phyloP scores from a whole-genome alignment of 768 basidiomycete genomes.

The Aureoboletus auriporus region DNA sequence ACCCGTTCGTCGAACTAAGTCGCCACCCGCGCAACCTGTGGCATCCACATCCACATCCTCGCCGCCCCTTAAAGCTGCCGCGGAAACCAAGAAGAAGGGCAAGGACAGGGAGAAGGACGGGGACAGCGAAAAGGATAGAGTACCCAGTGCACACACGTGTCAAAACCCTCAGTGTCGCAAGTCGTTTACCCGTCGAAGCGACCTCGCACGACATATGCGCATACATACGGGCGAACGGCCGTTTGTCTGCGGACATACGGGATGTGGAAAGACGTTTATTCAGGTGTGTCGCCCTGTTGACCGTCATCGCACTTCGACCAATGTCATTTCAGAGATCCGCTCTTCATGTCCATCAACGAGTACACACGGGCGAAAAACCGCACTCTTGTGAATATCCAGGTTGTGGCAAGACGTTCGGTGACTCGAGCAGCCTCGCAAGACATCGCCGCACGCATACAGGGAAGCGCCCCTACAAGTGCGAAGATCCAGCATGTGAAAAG shows the following conservation, averaged over 20 bases:
- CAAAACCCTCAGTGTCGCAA: slow-evolving; percentile 73
- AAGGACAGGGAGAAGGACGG: slow-evolving; percentile 27
- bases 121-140: slow-evolving; percentile 41
- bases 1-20: slow-evolving; percentile 24
- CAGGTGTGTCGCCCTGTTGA: slow-evolving; percentile 50
- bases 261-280: slow-evolving; percentile 89
- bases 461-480: slow-evolving; percentile 84
- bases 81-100: slow-evolving; percentile 27
- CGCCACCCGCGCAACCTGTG: slow-evolving; percentile 38
- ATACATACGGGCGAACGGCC: slow-evolving; percentile 92
- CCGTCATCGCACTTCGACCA: slow-evolving; percentile 3
- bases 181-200: slow-evolving; percentile 78
- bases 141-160: slow-evolving; percentile 55
- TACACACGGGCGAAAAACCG: slow-evolving; percentile 92
- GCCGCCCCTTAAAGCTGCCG: slow-evolving; percentile 17
- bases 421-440: slow-evolving; percentile 87
- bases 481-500: slow-evolving; percentile 78
- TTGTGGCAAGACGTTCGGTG: slow-evolving; percentile 84
- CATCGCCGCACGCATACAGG: slow-evolving; percentile 89
- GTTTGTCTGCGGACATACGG: slow-evolving; percentile 64
- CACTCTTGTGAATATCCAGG: slow-evolving; percentile 88
- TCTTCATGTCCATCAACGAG: slow-evolving; percentile 81
- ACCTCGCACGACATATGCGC: slow-evolving; percentile 79
- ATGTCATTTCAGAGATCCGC: slow-evolving; percentile 66
- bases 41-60: slow-evolving; percentile 60